Conservation (phyloP, 352 stramenopile genomes). For the Salisapilia sapeloensis region DNA sequence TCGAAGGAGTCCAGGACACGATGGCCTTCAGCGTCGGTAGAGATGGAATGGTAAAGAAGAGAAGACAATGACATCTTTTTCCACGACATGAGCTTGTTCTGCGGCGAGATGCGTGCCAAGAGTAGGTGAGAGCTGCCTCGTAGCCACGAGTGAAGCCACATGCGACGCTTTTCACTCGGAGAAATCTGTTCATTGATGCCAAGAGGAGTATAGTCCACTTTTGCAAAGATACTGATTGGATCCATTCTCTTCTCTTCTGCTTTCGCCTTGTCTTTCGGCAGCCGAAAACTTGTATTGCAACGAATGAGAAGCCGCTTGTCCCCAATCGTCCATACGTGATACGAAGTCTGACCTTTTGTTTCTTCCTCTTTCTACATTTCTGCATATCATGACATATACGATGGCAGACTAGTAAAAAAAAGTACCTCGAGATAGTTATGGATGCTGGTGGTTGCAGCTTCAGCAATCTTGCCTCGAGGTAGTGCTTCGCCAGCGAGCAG, state of each 20-base stretch:
- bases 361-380: not conserved
- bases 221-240: slow-evolving; percentile 48
- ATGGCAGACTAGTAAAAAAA: not conserved
- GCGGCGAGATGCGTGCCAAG: slow-evolving; percentile 22
- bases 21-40: slow-evolving; percentile 7
- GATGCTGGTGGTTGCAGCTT: not conserved
- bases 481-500: no score
- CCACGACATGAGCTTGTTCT: slow-evolving; percentile 16
- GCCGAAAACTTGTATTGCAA: slow-evolving; percentile 14
- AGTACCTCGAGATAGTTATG: not conserved
- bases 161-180: slow-evolving; percentile 27
- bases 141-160: slow-evolving; percentile 72
- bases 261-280: slow-evolving; percentile 1
- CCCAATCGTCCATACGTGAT: slow-evolving; percentile 51
- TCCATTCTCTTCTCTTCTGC: not conserved
- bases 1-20: slow-evolving; percentile 27
- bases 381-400: not conserved
- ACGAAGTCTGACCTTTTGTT: slow-evolving; percentile 5
- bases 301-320: slow-evolving; percentile 41
- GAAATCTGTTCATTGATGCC: slow-evolving; percentile 41
- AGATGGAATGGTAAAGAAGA: slow-evolving; percentile 10
- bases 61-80: slow-evolving; percentile 21
- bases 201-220: slow-evolving; percentile 36
- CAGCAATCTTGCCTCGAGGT: not conserved
- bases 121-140: slow-evolving; percentile 35